These are phyloP conservation scores for Avena insularis DNA, from an alignment of 176 grass and related monocot species.

Conservation along the genomic window DNA sequence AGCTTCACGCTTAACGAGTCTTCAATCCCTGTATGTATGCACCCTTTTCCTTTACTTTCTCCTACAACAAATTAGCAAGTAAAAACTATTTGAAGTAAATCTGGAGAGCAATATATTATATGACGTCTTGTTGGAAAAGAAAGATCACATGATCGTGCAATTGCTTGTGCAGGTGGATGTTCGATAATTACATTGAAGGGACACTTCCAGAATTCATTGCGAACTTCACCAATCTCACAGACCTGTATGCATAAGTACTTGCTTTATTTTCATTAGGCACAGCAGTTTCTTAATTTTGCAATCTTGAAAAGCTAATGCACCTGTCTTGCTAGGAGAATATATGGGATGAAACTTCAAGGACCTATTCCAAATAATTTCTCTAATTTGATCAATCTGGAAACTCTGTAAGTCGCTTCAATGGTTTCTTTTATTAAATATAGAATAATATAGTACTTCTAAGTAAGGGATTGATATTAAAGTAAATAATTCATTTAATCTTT, in stretches of 20 bases:
- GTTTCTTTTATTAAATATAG: not conserved
- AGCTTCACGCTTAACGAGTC: conserved; percentile 34
- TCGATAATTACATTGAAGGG: conserved; percentile 62
- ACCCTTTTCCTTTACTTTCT: not conserved
- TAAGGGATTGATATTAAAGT: not conserved
- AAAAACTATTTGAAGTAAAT: not conserved
- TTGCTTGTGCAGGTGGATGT: conserved; percentile 61
- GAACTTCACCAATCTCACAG: conserved; percentile 50
- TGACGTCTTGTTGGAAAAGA: not conserved
- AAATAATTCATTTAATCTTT: not conserved
- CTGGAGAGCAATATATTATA: not conserved
- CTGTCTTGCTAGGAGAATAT: conserved; percentile 59
- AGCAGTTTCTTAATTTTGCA: not conserved
- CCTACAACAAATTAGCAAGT: not conserved
- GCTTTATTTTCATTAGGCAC: conserved; percentile 19
- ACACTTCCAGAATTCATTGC: conserved; percentile 52
- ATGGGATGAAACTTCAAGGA: conserved; percentile 59
- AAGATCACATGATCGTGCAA: not conserved
- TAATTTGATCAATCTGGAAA: conserved; percentile 49
- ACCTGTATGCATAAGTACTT: conserved; percentile 50
- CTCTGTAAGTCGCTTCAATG: conserved; percentile 54
- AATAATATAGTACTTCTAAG: not conserved
- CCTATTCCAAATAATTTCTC: conserved; percentile 56
- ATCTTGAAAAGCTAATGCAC: not conserved
- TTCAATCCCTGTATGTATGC: conserved; percentile 55